Evolutionary conservation across 495 filamentous ascomycete species (phyloP).

Genomic region (Neurospora discreta): DNA sequence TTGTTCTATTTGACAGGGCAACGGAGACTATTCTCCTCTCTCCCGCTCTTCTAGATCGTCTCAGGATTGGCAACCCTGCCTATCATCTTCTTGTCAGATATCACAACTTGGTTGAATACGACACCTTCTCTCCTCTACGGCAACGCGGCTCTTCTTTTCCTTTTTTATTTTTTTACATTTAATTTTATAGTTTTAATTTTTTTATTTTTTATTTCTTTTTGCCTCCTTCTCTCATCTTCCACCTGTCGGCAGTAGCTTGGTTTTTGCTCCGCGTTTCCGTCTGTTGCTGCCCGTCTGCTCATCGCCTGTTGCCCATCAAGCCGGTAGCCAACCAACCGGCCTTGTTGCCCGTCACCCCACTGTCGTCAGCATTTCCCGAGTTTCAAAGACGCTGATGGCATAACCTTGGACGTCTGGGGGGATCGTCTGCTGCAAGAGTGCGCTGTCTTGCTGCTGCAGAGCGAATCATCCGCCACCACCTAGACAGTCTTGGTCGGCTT

Average conservation of each 20-base stretch:
- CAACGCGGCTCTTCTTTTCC: background rate
- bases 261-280: conserved; percentile 2
- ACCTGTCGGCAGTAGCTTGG: background rate
- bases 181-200: too few relatives aligned
- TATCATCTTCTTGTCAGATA: background rate
- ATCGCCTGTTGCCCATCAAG: background rate
- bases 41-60: background rate
- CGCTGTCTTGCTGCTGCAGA: conserved; percentile 1
- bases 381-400: background rate
- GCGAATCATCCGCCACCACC: conserved; percentile 14
- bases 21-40: background rate
- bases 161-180: too few relatives aligned
- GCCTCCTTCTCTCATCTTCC: background rate
- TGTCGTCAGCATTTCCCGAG: background rate
- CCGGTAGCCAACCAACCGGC: background rate
- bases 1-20: background rate
- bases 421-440: background rate
- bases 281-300: conserved; percentile 1
- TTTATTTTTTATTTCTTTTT: too few relatives aligned
- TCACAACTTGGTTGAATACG: background rate
- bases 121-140: background rate
- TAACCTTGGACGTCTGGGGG: background rate
- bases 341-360: background rate
- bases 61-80: background rate
- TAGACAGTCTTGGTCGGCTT: too few relatives aligned